These are phyloP conservation scores for Arthrinium phaeospermum DNA, from an alignment of 2,329 filamentous ascomycete genomes.

Conservation along the genomic window DNA sequence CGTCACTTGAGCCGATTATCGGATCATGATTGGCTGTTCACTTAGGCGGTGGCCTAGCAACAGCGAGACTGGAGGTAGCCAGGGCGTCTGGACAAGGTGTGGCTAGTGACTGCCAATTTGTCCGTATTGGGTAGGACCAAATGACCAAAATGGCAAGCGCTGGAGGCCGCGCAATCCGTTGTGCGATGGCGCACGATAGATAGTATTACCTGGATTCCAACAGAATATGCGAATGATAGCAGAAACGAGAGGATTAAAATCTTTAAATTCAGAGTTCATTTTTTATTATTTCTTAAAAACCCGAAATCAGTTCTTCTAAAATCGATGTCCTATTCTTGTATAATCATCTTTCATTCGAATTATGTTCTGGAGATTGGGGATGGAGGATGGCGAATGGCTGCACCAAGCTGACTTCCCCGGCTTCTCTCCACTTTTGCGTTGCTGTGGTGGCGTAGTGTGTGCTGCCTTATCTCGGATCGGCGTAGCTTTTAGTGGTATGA, in stretches of 20 bases:
- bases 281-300: neutral
- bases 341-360: neutral
- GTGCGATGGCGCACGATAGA: too few species aligned
- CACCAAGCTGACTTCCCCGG: neutral
- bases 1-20: conserved; percentile 1
- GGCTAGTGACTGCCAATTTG: conserved; percentile 6
- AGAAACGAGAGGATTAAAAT: too few species aligned
- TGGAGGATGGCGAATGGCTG: neutral
- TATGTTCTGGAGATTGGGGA: neutral
- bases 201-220: neutral
- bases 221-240: too few species aligned
- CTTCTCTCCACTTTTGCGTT: conserved; percentile 7
- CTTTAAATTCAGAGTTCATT: too few species aligned
- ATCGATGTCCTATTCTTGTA: neutral
- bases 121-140: neutral
- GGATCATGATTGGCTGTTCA: neutral
- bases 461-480: neutral
- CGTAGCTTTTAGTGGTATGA: neutral
- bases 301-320: neutral
- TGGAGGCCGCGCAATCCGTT: conserved; percentile 13
- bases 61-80: neutral
- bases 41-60: neutral
- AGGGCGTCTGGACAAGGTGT: neutral
- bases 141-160: neutral
- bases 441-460: conserved; percentile 10